Percentiles rank a stretch among this genome's conserved stretches.
phyloP scores from a whole-genome alignment of 139 green algal species.

The Chlamydomonas schloesseri region DNA sequence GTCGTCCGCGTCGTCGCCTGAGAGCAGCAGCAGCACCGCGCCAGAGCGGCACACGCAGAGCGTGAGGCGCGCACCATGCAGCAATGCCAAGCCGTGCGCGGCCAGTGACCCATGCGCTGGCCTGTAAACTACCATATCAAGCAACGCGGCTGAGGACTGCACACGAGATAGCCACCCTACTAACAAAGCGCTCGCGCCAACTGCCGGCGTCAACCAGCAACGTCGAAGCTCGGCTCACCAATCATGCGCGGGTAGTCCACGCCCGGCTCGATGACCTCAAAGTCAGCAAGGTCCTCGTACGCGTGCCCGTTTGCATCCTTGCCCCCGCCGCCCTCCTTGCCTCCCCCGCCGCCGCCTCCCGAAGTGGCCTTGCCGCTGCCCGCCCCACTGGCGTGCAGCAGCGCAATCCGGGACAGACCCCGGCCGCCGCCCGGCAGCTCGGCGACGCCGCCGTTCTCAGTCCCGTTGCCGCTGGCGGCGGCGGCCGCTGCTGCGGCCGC shows the following conservation, averaged over 20 bases:
- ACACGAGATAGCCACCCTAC: too few relatives aligned
- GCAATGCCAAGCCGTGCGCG: too few relatives aligned
- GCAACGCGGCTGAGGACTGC: not conserved
- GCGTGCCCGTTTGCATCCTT: not conserved
- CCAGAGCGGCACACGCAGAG: not conserved
- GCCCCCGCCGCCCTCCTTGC: too few relatives aligned
- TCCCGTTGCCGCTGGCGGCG: not conserved
- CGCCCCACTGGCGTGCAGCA: not conserved
- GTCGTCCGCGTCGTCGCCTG: conserved; percentile 30
- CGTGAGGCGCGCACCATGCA: too few relatives aligned
- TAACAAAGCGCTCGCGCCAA: too few relatives aligned
- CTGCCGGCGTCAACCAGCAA: too few relatives aligned
- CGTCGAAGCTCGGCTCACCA: too few relatives aligned
- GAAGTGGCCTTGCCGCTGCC: conserved; percentile 3
- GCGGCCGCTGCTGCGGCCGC: not conserved
- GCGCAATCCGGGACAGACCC: not conserved
- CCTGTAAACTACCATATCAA: too few relatives aligned
- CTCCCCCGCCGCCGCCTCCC: not conserved
- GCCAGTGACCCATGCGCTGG: too few relatives aligned
- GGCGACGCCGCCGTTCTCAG: too few relatives aligned
- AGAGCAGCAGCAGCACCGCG: not conserved
- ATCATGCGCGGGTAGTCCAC: conserved; percentile 26
- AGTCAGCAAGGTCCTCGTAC: too few relatives aligned
- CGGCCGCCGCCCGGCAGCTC: not conserved
- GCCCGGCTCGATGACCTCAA: not conserved